These are phyloP conservation scores for Pichia sp. DNA, from an alignment of 1,139 yeast species.

Conservation along the genomic window DNA sequence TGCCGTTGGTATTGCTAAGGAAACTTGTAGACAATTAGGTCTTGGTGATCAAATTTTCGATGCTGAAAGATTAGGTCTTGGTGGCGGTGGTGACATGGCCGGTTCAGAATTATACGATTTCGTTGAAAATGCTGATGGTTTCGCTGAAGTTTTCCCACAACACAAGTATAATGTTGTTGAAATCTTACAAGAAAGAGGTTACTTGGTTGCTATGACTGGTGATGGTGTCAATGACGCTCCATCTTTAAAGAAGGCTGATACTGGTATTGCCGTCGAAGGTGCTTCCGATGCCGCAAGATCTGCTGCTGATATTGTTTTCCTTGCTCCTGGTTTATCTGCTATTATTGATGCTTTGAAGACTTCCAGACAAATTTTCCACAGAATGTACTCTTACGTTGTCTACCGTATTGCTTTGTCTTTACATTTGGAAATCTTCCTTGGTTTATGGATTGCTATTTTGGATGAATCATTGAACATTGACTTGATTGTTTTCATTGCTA, in stretches of 20 bases:
- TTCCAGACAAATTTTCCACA: slow-evolving; percentile 96
- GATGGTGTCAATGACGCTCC: slow-evolving; percentile 98
- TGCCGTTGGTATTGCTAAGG: slow-evolving; percentile 98
- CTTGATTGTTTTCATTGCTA: slow-evolving; percentile 89
- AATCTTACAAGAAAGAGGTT: slow-evolving; percentile 85
- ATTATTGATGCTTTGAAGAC: slow-evolving; percentile 91
- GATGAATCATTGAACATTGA: slow-evolving; percentile 78
- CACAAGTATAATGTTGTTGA: slow-evolving; percentile 92
- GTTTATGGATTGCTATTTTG: slow-evolving; percentile 91
- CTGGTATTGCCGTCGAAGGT: slow-evolving; percentile 98
- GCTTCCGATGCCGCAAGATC: slow-evolving; percentile 96
- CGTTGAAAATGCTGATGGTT: slow-evolving; percentile 95
- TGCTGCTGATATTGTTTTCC: slow-evolving; percentile 94
- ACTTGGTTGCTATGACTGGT: slow-evolving; percentile 98
- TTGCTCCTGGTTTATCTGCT: slow-evolving; percentile 95
- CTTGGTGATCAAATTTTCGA: slow-evolving; percentile 95
- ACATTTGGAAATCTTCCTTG: slow-evolving; percentile 89
- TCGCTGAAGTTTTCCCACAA: slow-evolving; percentile 97
- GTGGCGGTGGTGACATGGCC: slow-evolving; percentile 86
- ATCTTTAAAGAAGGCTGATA: slow-evolving; percentile 92
- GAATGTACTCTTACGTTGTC: slow-evolving; percentile 95
- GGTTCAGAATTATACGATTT: slow-evolving; percentile 95
- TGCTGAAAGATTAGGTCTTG: slow-evolving; percentile 88
- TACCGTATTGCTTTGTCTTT: slow-evolving; percentile 93
- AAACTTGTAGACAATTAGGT: slow-evolving; percentile 96